Conservation (phyloP, 139 green algal genomes). For the Volvox reticuliferus region DNA sequence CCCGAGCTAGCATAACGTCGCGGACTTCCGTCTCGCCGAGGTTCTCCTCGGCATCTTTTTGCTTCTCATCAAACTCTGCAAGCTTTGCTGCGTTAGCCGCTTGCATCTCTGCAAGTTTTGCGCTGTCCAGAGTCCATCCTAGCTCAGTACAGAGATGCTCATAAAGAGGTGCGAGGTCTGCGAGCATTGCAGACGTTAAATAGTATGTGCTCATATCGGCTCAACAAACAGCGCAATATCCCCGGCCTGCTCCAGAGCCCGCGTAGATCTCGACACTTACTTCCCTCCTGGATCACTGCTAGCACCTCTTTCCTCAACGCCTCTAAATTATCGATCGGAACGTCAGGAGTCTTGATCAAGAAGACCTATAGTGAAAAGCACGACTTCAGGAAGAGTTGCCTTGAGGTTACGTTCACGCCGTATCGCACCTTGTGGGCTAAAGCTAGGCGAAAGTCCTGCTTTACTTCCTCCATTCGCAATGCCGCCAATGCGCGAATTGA, state of each 20-base stretch:
- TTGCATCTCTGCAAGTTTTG: slow-evolving; percentile 72
- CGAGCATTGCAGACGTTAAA: neutral
- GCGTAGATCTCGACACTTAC: slow-evolving; percentile 66
- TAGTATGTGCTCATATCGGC: neutral
- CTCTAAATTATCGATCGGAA: slow-evolving; percentile 13
- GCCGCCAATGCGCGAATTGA: neutral
- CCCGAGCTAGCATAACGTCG: slow-evolving; percentile 91
- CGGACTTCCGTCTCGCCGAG: slow-evolving; percentile 96
- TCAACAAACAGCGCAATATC: neutral
- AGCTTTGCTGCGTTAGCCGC: slow-evolving; percentile 70
- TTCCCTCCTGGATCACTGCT: slow-evolving; percentile 54
- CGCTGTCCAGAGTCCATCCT: slow-evolving; percentile 70
- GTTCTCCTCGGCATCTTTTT: slow-evolving; percentile 93
- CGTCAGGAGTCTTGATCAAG: slow-evolving; percentile 45
- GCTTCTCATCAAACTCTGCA: slow-evolving; percentile 77
- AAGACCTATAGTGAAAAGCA: neutral
- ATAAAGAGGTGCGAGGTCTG: slow-evolving; percentile 85
- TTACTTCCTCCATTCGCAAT: slow-evolving; percentile 26
- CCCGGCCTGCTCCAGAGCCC: neutral
- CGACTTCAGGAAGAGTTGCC: neutral
- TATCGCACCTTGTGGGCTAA: slow-evolving; percentile 52
- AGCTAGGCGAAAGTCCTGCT: slow-evolving; percentile 47
- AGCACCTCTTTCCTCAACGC: slow-evolving; percentile 60
- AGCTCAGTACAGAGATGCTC: slow-evolving; percentile 79
- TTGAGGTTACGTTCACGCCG: neutral